These are phyloP conservation scores for Suillus variegatus DNA, from an alignment of 768 basidiomycete genomes.

Conservation along the genomic window DNA sequence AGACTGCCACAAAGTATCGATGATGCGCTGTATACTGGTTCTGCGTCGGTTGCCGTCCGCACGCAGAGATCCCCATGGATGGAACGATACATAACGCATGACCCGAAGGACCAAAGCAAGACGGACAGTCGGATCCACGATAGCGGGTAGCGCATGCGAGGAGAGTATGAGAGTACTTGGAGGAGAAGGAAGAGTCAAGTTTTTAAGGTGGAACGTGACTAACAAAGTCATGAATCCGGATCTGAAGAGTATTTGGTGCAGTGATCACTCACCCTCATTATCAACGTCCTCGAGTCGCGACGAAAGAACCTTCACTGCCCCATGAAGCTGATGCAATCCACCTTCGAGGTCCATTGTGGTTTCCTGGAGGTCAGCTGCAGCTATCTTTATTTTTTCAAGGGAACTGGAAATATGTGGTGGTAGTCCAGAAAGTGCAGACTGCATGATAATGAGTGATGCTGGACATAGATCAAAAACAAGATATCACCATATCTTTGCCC, in stretches of 20 bases:
- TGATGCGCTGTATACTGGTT: constrained; percentile 47
- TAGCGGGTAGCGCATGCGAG: constrained; percentile 30
- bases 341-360: constrained; percentile 35
- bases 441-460: constrained; percentile 5
- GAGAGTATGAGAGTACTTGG: constrained; percentile 53
- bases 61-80: constrained; percentile 72
- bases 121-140: constrained; percentile 37
- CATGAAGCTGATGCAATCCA: constrained; percentile 39
- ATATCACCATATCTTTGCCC: constrained; percentile 10
- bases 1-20: constrained; percentile 47
- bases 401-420: constrained; percentile 35
- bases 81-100: constrained; percentile 69
- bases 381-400: constrained; percentile 34
- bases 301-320: constrained; percentile 38
- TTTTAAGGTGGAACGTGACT: constrained; percentile 46
- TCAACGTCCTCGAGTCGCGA: constrained; percentile 43
- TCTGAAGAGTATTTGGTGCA: not conserved
- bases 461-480: not conserved
- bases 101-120: constrained; percentile 51
- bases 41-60: constrained; percentile 61
- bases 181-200: constrained; percentile 43
- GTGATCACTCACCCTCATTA: constrained; percentile 39
- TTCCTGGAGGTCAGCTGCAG: constrained; percentile 30
- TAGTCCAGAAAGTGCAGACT: constrained; percentile 13
- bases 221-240: constrained; percentile 13